Evolutionary conservation across 257 asterid species (phyloP).

Genomic region (Cynanchum wilfordii): DNA sequence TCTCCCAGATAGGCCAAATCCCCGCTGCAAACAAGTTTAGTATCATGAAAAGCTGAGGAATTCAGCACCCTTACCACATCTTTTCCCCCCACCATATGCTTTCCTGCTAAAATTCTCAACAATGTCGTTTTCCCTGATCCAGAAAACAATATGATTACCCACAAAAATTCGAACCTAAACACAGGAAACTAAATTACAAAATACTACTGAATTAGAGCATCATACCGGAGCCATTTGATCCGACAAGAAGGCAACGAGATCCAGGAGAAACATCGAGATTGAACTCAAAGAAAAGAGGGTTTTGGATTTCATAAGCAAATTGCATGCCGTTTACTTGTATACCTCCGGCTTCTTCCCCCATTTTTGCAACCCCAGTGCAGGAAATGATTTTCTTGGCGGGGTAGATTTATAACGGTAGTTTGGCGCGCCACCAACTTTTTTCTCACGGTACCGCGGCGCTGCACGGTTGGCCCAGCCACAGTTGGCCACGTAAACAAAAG

Average conservation of each 20-base stretch:
- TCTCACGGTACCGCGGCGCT: constrained; percentile 1
- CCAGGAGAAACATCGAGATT: constrained; percentile 53
- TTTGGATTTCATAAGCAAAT: constrained; percentile 57
- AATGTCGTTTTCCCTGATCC: constrained; percentile 79
- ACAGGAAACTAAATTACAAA: background rate
- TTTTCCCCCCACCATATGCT: constrained; percentile 95
- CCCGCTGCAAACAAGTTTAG: constrained; percentile 78
- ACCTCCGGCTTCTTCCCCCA: constrained; percentile 37
- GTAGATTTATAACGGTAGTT: constrained; percentile 12
- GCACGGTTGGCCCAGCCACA: background rate
- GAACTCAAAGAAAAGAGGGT: constrained; percentile 74
- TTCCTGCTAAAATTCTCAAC: constrained; percentile 90
- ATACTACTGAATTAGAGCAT: background rate
- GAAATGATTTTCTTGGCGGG: background rate
- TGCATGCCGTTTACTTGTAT: constrained; percentile 83
- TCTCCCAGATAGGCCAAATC: constrained; percentile 91
- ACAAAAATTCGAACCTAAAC: background rate
- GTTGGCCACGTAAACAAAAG: constrained; percentile 1
- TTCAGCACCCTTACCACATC: constrained; percentile 84
- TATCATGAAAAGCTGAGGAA: constrained; percentile 88
- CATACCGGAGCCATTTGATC: constrained; percentile 96
- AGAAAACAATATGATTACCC: constrained; percentile 6
- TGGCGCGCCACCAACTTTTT: constrained; percentile 15
- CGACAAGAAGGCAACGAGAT: constrained; percentile 92
- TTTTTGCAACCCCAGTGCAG: background rate